Conservation (phyloP, 2,329 filamentous ascomycete genomes). For the Monosporascus cannonballus region DNA sequence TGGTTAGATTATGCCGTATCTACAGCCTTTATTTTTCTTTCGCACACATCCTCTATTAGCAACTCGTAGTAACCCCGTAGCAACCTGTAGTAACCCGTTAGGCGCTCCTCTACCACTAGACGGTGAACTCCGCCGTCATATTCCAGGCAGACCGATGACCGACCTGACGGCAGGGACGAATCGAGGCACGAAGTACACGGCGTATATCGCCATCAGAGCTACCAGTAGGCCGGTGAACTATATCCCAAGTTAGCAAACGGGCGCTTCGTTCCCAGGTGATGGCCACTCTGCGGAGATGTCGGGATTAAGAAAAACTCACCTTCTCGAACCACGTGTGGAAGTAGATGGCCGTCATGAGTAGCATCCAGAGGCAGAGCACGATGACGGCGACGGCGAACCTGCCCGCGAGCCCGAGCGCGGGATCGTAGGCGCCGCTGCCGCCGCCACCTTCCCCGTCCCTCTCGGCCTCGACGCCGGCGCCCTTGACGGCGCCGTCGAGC, state of each 20-base stretch:
- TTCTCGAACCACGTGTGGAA: conserved; percentile 99
- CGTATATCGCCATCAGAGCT: conserved; percentile 40
- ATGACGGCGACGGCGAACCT: conserved; percentile 59
- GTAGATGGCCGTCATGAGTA: conserved; percentile 96
- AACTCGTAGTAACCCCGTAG: no score
- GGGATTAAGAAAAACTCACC: conserved; percentile 41
- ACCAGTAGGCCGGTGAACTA: conserved; percentile 50
- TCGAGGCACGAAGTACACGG: conserved; percentile 46
- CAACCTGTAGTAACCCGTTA: no score
- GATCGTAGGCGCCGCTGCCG: conserved; percentile 19
- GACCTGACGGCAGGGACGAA: conserved; percentile 40
- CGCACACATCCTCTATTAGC: no score
- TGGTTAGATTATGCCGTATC: no score
- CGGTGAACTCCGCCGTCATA: conserved; percentile 23
- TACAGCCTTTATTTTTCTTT: no score
- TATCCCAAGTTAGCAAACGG: not conserved
- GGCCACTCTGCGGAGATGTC: not conserved
- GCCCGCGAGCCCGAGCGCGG: conserved; percentile 38
- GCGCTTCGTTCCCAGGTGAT: not conserved
- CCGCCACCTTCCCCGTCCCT: conserved; percentile 3
- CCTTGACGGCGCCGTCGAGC: conserved; percentile 59
- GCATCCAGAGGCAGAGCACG: conserved; percentile 82
- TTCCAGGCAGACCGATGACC: conserved; percentile 44
- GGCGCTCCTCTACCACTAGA: no score
- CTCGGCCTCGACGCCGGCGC: conserved; percentile 44